Evolutionary conservation across 176 grass and related monocot species (phyloP).

Genomic region (Rhipidocladum racemiflorum): DNA sequence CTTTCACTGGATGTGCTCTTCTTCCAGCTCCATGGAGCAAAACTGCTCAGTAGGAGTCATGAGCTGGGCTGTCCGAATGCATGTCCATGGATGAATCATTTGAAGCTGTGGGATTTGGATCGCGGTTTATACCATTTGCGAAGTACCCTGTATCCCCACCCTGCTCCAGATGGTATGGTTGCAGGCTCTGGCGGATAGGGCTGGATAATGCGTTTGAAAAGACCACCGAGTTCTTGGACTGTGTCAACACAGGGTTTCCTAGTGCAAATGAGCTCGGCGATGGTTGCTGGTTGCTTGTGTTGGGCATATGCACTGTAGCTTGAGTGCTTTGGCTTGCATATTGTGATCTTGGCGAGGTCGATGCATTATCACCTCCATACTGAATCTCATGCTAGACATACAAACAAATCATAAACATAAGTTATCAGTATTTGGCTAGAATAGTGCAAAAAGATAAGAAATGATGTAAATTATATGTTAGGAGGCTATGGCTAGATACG

Average conservation of each 20-base stretch:
- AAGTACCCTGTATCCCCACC: slow-evolving; percentile 40
- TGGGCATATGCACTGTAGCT: slow-evolving; percentile 28
- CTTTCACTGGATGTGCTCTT: slow-evolving; percentile 23
- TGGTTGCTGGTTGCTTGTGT: slow-evolving; percentile 42
- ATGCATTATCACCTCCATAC: slow-evolving; percentile 51
- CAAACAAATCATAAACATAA: neutral
- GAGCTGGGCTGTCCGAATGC: slow-evolving; percentile 55
- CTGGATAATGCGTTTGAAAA: slow-evolving; percentile 62
- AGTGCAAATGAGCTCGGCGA: slow-evolving; percentile 12
- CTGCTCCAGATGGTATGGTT: slow-evolving; percentile 64
- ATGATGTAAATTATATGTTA: neutral
- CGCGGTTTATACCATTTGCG: slow-evolving; percentile 12
- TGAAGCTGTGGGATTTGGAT: slow-evolving; percentile 28
- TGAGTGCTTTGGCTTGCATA: slow-evolving; percentile 39
- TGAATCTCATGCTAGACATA: slow-evolving; percentile 62
- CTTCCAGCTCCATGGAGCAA: neutral
- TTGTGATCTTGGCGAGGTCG: slow-evolving; percentile 52
- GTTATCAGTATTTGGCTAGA: neutral
- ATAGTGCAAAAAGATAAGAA: neutral
- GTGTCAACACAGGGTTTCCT: slow-evolving; percentile 33
- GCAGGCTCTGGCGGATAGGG: slow-evolving; percentile 53
- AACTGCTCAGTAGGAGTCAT: slow-evolving; percentile 35
- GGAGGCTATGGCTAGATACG: neutral
- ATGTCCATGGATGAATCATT: slow-evolving; percentile 67
- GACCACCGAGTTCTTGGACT: slow-evolving; percentile 46